Evolutionary conservation across 768 basidiomycete genomes (phyloP).

Genomic region (Psilocybe tampanensis): DNA sequence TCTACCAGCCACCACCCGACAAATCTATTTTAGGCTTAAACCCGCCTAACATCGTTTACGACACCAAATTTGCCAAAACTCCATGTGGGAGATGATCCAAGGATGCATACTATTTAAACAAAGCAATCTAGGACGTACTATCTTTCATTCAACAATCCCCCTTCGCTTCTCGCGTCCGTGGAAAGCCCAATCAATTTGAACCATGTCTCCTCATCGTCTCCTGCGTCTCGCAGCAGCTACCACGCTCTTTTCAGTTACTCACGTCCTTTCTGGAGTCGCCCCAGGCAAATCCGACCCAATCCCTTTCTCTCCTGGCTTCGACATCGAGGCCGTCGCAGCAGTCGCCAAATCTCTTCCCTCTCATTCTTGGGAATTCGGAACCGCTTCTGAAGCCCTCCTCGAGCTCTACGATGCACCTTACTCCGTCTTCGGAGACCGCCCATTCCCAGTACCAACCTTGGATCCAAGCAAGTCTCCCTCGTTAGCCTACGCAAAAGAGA

Average conservation of each 20-base stretch:
- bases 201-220: background rate
- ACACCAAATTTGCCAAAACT: background rate
- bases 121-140: background rate
- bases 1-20: background rate
- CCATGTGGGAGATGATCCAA: background rate
- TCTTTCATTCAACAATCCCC: background rate
- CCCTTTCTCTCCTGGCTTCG: slow-evolving; percentile 41
- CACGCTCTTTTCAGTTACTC: slow-evolving; percentile 5
- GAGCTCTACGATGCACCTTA: slow-evolving; percentile 43
- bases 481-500: slow-evolving; percentile 40
- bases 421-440: slow-evolving; percentile 40
- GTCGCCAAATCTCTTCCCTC: slow-evolving; percentile 39
- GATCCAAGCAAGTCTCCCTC: slow-evolving; percentile 26
- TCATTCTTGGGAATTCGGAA: slow-evolving; percentile 52
- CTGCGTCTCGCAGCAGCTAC: background rate
- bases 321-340: slow-evolving; percentile 34
- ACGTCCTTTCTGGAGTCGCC: background rate
- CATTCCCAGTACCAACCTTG: slow-evolving; percentile 37
- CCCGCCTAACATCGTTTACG: background rate
- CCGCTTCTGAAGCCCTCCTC: slow-evolving; percentile 42
- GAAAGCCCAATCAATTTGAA: background rate
- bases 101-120: background rate
- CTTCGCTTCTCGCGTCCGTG: background rate
- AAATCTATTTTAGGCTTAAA: background rate
- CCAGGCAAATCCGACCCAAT: slow-evolving; percentile 14